Percentiles rank a stretch among this genome's conserved stretches.
phyloP scores from a whole-genome alignment of 352 stramenopile genomes.

The Globisporangium splendens region DNA sequence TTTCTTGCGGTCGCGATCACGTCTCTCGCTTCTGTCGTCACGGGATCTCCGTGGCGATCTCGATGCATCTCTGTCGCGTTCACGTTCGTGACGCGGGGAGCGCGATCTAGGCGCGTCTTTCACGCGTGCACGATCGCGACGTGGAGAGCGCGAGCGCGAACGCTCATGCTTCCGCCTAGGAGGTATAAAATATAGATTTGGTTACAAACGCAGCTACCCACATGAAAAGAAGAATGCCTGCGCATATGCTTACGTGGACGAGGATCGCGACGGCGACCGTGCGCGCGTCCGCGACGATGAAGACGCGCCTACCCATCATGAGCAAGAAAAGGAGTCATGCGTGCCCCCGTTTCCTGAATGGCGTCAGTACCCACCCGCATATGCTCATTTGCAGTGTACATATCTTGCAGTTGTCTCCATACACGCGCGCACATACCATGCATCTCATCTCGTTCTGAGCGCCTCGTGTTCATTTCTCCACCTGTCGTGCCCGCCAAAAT shows the following conservation, averaged over 20 bases:
- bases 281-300: conserved; percentile 24
- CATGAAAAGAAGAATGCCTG: neutral
- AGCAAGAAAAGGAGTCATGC: neutral
- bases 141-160: neutral
- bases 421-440: conserved; percentile 9
- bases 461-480: neutral
- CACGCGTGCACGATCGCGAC: neutral
- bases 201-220: neutral
- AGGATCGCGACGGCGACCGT: conserved; percentile 21
- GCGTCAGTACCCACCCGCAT: conserved; percentile 5
- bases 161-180: conserved; percentile 20
- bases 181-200: neutral
- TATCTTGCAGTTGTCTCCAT: no score
- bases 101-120: conserved; percentile 2
- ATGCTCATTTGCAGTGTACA: no score
- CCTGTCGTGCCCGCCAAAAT: no score
- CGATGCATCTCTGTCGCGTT: neutral
- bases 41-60: conserved; percentile 2
- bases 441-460: no score
- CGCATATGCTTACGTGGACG: neutral
- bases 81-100: neutral
- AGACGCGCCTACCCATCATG: conserved; percentile 21
- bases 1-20: conserved; percentile 2
- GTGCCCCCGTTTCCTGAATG: conserved; percentile 9
- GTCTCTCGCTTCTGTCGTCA: neutral